These are phyloP conservation scores for Boletus vinaceobasis DNA, from an alignment of 768 basidiomycete genomes.

Conservation along the genomic window DNA sequence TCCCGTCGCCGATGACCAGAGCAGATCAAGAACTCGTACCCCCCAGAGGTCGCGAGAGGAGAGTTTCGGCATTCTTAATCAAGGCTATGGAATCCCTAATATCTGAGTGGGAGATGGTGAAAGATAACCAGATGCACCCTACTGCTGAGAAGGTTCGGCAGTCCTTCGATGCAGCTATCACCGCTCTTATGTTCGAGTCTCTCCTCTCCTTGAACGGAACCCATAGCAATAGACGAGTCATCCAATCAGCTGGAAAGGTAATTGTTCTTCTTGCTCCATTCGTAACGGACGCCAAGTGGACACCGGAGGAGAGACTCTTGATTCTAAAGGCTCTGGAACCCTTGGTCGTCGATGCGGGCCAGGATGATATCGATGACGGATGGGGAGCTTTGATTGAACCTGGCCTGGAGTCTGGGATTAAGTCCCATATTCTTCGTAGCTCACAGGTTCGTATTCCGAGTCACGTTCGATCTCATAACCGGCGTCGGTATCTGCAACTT, in stretches of 20 bases:
- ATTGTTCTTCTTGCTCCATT: constrained; percentile 43
- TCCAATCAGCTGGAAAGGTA: constrained; percentile 61
- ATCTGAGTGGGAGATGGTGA: constrained; percentile 46
- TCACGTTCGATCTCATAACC: constrained; percentile 8
- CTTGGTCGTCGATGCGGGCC: constrained; percentile 45
- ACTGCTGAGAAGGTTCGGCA: constrained; percentile 64
- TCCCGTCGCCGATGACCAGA: constrained; percentile 5
- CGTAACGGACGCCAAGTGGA: constrained; percentile 46
- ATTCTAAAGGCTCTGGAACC: constrained; percentile 68
- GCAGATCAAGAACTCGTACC: constrained; percentile 36
- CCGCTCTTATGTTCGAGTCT: constrained; percentile 67
- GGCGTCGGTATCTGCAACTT: constrained; percentile 45
- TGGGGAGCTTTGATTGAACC: constrained; percentile 52
- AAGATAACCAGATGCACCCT: constrained; percentile 33
- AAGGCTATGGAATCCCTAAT: constrained; percentile 54
- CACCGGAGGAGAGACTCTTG: constrained; percentile 55
- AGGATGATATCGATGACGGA: constrained; percentile 18
- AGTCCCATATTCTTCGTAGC: constrained; percentile 45
- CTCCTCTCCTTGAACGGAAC: constrained; percentile 63
- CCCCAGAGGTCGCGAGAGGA: constrained; percentile 57
- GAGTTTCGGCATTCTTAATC: constrained; percentile 59
- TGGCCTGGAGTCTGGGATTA: constrained; percentile 56
- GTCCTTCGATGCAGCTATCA: constrained; percentile 65
- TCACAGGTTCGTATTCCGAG: constrained; percentile 23
- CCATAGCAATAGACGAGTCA: constrained; percentile 52